Percentiles rank a stretch among this genome's conserved stretches.
These are phyloP conservation scores for Pholiota microspora DNA, from an alignment of 768 basidiomycete species.

Conservation along the genomic window DNA sequence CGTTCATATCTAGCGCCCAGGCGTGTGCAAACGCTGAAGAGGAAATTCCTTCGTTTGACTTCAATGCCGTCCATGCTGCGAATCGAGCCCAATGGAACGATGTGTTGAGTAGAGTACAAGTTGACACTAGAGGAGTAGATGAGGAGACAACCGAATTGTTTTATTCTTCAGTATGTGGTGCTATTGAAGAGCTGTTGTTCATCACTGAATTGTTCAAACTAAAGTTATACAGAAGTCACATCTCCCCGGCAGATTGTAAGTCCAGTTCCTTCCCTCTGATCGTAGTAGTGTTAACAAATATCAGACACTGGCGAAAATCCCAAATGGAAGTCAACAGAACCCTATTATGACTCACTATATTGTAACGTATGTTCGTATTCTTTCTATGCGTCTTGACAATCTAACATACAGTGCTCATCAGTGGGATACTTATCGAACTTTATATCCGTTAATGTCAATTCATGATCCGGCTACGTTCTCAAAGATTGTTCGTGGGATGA, in stretches of 20 bases:
- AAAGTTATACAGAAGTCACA: slow-evolving; percentile 59
- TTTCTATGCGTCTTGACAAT: neutral
- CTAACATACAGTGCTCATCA: slow-evolving; percentile 17
- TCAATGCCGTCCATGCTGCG: slow-evolving; percentile 43
- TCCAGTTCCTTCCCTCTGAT: neutral
- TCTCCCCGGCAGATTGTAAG: slow-evolving; percentile 64
- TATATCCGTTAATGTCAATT: slow-evolving; percentile 61
- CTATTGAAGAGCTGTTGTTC: neutral
- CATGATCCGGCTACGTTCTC: slow-evolving; percentile 62
- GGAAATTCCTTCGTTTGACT: slow-evolving; percentile 59
- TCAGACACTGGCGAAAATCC: slow-evolving; percentile 65
- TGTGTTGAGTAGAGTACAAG: slow-evolving; percentile 50
- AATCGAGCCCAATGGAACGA: slow-evolving; percentile 56
- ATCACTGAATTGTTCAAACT: neutral
- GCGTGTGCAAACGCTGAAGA: slow-evolving; percentile 60
- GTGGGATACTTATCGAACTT: slow-evolving; percentile 68
- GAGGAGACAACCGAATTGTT: slow-evolving; percentile 51
- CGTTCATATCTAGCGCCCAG: slow-evolving; percentile 57
- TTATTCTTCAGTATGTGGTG: slow-evolving; percentile 48
- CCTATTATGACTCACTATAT: slow-evolving; percentile 67
- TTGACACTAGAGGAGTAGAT: slow-evolving; percentile 46
- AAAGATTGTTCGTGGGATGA: slow-evolving; percentile 60
- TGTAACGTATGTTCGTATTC: slow-evolving; percentile 49
- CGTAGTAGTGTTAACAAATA: neutral
- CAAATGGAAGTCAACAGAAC: slow-evolving; percentile 60